Conservation (phyloP, 352 stramenopile species). For the Pythium pyrilobum region DNA sequence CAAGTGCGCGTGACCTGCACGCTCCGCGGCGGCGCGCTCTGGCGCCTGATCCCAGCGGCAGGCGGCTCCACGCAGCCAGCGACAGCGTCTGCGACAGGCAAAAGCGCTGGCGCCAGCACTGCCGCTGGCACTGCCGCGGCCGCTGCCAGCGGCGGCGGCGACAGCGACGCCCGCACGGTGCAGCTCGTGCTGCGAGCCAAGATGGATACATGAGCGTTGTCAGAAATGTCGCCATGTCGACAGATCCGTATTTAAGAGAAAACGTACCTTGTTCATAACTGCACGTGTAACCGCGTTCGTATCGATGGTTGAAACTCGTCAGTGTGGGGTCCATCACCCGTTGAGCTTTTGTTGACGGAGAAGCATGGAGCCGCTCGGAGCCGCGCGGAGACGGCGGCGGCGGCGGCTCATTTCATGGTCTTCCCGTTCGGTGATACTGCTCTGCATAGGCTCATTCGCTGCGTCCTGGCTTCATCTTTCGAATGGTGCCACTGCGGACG, state of each 20-base stretch:
- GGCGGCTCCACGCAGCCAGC: too few relatives aligned
- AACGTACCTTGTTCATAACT: conserved; percentile 3
- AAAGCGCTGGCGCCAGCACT: too few relatives aligned
- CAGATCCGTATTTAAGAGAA: conserved; percentile 14
- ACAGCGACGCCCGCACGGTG: conserved; percentile 18
- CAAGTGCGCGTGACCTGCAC: conserved; percentile 23
- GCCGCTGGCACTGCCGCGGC: not conserved
- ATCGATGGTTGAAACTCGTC: too few relatives aligned
- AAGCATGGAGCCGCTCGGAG: too few relatives aligned
- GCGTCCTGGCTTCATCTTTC: conserved; percentile 1
- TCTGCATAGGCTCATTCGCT: conserved; percentile 6
- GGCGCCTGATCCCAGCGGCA: conserved; percentile 9
- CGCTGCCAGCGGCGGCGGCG: not conserved
- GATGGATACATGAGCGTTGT: conserved; percentile 9
- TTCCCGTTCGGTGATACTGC: conserved; percentile 1
- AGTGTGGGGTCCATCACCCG: too few relatives aligned
- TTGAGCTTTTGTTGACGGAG: too few relatives aligned
- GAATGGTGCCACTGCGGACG: not conserved
- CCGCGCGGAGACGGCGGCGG: not conserved
- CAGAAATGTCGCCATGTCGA: conserved; percentile 2
- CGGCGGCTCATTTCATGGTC: not conserved
- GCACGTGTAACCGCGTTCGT: too few relatives aligned
- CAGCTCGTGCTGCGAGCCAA: conserved; percentile 22
- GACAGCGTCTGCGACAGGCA: too few relatives aligned
- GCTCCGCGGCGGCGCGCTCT: conserved; percentile 19